A percentile compares a stretch with the other conserved stretches of the same genome.
Evolutionary conservation across 495 filamentous ascomycete species (phyloP).

Genomic region (Aspergillus asperescens): DNA sequence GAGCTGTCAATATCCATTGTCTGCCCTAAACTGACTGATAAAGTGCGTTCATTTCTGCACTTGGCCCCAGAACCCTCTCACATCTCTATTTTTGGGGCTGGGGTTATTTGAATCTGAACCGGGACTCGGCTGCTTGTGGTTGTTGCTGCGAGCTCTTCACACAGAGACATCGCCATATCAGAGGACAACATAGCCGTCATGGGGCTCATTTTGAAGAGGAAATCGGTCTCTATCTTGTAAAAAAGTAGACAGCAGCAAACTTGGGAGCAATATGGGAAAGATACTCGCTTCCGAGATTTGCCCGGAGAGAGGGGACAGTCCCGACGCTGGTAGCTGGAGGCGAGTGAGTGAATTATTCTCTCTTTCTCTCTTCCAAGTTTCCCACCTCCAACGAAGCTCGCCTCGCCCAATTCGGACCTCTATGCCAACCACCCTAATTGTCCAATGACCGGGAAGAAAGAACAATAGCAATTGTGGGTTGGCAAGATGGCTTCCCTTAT

Average conservation of each 20-base stretch:
- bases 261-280: too few relatives aligned
- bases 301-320: neutral
- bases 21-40: too few relatives aligned
- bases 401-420: constrained; percentile 4
- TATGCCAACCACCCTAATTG: constrained; percentile 16
- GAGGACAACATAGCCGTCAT: neutral
- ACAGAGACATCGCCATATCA: neutral
- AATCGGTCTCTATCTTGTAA: neutral
- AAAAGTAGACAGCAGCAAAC: too few relatives aligned
- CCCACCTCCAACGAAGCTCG: neutral
- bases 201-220: constrained; percentile 3
- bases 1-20: too few relatives aligned
- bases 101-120: neutral
- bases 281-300: neutral
- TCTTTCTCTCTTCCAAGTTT: neutral
- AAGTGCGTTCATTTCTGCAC: neutral
- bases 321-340: neutral
- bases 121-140: neutral
- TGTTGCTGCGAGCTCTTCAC: too few relatives aligned
- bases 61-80: neutral
- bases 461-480: constrained; percentile 7
- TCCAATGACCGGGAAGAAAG: neutral
- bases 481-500: constrained; percentile 3
- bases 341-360: constrained; percentile 4
- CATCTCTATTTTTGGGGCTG: neutral